Base-by-base conservation (phyloP, 441 rosid genomes). In the Pelargonium cotyledonis region DNA sequence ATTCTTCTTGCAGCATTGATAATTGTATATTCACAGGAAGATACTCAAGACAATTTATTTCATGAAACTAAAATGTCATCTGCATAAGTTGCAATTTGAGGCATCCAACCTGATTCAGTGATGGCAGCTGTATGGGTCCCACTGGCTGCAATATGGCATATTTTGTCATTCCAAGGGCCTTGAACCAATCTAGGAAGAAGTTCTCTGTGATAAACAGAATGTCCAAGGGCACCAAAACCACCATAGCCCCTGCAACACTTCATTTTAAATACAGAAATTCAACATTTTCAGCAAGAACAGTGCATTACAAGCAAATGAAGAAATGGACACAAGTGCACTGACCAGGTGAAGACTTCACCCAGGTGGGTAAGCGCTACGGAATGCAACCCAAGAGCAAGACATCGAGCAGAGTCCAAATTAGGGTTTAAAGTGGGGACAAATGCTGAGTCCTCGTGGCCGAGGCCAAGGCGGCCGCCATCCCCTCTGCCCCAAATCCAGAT, bases 401-500 rank as follows among this genome's bases (percentile, higher is more conserved):
- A 78, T 18, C 73, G 79, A 71, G 84, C 87, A 60, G 79, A 67
- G 11, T 85, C 94, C 73, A 89, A 70, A 70, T 83, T 74, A 51
- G 89, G 89, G 70, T 89, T 94, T 63, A 83, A 58, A 8, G 82
- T 88, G 0, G 98, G 99, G 21, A 84, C 75, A 79, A 91, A 91
- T 0, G 78, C 85, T 8, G 97, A 75, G 76, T 87, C 74, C 78
- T 94, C 97, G 46, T 87, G 90, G 6, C 97, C 97, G 60, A 94
- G 82, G 16, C 96, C 97, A 51, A 94, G 82, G 49, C 97, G 85
- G 12, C 96, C 95, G 10, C 97, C 97, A 63, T 88, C 97, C 8
- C 96, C 97, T 82, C 88, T 89, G 0, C 98, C 98, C 97, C 96
- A 91, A 66, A 88, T 70, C 96, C 95, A 91, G 12, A 91, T 55